Percentiles rank a stretch among this genome's conserved stretches.
phyloP scores from a whole-genome alignment of 2,329 filamentous ascomycete genomes.

The Aspergillus novoparasiticus region DNA sequence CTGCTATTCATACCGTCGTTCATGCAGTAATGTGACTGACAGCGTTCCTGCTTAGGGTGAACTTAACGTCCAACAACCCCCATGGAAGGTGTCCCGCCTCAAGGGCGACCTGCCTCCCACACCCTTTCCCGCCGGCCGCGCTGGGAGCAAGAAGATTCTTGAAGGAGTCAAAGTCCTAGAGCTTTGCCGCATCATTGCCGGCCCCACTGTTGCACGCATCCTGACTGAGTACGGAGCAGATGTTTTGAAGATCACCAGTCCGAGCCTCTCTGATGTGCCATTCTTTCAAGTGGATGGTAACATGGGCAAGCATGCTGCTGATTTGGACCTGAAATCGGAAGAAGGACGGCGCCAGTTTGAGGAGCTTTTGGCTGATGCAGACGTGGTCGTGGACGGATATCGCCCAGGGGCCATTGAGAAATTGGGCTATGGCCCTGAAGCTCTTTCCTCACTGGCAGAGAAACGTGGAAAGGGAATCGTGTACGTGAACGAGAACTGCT shows the following conservation, averaged over 20 bases:
- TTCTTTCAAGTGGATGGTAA: conserved; percentile 75
- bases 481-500: conserved; percentile 72
- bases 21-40: not conserved
- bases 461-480: conserved; percentile 64
- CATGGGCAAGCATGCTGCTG: conserved; percentile 68
- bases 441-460: conserved; percentile 56
- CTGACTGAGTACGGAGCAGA: conserved; percentile 72
- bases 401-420: conserved; percentile 66
- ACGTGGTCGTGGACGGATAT: conserved; percentile 71
- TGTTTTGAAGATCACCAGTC: conserved; percentile 71
- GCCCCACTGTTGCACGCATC: conserved; percentile 68
- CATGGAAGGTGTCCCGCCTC: conserved; percentile 38
- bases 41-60: conserved; percentile 25
- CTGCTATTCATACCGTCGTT: not conserved
- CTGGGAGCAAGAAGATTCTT: conserved; percentile 35
- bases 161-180: conserved; percentile 72
- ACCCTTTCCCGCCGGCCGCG: conserved; percentile 34
- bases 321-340: conserved; percentile 62
- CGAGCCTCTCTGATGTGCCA: conserved; percentile 68
- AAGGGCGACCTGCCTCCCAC: conserved; percentile 31
- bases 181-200: conserved; percentile 73
- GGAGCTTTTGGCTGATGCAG: conserved; percentile 61
- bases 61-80: conserved; percentile 38
- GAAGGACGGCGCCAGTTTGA: conserved; percentile 61
- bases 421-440: conserved; percentile 64